A percentile compares a stretch with the other conserved stretches of the same genome.
phyloP scores from a whole-genome alignment of 208 protist species.

The Trypanosoma avium region DNA sequence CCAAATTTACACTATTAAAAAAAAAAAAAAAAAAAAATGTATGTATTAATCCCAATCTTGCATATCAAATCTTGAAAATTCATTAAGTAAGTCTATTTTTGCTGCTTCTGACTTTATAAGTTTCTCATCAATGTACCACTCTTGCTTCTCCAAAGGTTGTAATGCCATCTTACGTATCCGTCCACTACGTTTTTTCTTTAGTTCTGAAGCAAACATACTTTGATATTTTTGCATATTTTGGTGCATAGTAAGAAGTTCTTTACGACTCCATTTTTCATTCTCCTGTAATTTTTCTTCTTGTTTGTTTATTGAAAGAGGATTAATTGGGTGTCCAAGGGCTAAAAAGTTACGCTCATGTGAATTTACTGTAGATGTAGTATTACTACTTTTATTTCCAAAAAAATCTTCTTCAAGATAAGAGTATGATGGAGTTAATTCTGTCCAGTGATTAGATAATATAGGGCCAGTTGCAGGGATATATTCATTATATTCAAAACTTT shows the following conservation, averaged over 20 bases:
- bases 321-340: slow-evolving; percentile 45
- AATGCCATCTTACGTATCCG: slow-evolving; percentile 73
- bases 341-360: slow-evolving; percentile 51
- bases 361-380: not conserved
- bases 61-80: slow-evolving; percentile 68
- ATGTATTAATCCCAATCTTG: slow-evolving; percentile 65
- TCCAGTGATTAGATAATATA: slow-evolving; percentile 67
- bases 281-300: not conserved
- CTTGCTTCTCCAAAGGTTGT: slow-evolving; percentile 59
- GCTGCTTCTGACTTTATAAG: slow-evolving; percentile 67
- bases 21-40: slow-evolving; percentile 9
- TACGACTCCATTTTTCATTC: not conserved
- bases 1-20: not conserved
- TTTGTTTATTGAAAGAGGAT: not conserved
- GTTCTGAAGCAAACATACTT: slow-evolving; percentile 60
- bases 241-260: slow-evolving; percentile 11
- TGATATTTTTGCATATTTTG: slow-evolving; percentile 35
- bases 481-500: slow-evolving; percentile 83
- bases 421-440: slow-evolving; percentile 66
- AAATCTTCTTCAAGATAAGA: slow-evolving; percentile 75
- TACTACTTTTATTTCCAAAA: slow-evolving; percentile 29
- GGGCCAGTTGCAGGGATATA: slow-evolving; percentile 50
- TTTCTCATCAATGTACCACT: slow-evolving; percentile 89
- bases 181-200: slow-evolving; percentile 44
- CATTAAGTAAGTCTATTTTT: slow-evolving; percentile 80